Evolutionary conservation across 192 early-diverging fungal genomes (phyloP).

Genomic region (Phycomyces blakesleeanus): DNA sequence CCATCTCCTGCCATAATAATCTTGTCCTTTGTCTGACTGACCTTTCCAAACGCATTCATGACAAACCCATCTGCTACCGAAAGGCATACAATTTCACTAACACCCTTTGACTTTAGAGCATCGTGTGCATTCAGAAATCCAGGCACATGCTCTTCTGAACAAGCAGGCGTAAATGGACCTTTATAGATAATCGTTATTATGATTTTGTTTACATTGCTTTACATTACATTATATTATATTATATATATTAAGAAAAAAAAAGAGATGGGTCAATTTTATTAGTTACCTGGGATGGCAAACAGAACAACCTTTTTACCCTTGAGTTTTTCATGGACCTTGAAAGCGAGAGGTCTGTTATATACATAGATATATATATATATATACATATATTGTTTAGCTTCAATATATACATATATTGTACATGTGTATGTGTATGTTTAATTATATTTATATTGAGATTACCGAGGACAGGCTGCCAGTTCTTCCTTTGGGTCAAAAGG

Average conservation of each 20-base stretch:
- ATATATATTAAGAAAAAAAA: no score
- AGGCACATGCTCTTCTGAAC: constrained; percentile 64
- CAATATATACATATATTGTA: no score
- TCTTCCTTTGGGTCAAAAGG: constrained; percentile 36
- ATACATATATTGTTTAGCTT: no score
- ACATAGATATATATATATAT: no score
- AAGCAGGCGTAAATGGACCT: constrained; percentile 61
- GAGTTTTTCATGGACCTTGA: constrained; percentile 44
- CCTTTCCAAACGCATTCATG: constrained; percentile 56
- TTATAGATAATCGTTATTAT: not conserved
- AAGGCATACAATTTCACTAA: constrained; percentile 66
- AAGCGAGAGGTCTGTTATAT: constrained; percentile 24
- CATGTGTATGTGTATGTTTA: no score
- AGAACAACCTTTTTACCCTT: constrained; percentile 63
- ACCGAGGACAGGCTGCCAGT: constrained; percentile 33
- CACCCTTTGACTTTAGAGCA: constrained; percentile 65
- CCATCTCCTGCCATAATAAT: constrained; percentile 75
- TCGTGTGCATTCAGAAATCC: constrained; percentile 53
- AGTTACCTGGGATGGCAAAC: constrained; percentile 58
- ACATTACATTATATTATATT: no score
- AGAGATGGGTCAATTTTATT: no score
- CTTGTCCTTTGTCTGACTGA: constrained; percentile 43
- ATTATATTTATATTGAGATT: no score
- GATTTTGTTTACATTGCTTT: no score
- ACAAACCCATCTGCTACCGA: constrained; percentile 52